phyloP scores from a whole-genome alignment of 1,139 yeast species.

The Kodamaea arcana region DNA sequence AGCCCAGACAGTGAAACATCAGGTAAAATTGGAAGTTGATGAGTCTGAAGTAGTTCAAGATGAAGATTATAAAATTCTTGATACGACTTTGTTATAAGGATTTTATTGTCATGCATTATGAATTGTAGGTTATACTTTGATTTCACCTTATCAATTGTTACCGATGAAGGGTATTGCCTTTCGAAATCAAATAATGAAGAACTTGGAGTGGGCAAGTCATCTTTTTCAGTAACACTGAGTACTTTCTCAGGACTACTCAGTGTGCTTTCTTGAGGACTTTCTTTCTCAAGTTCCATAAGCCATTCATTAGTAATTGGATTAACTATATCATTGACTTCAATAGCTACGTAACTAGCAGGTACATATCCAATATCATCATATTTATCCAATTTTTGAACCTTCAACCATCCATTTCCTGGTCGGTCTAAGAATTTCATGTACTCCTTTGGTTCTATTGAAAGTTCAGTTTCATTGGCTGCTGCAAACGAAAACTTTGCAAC shows the following conservation, averaged over 20 bases:
- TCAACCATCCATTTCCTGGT: slow-evolving; percentile 24
- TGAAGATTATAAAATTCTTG: slow-evolving; percentile 21
- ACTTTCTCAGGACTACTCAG: neutral
- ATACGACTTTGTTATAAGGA: slow-evolving; percentile 17
- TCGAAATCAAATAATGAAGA: slow-evolving; percentile 8
- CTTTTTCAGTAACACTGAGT: neutral
- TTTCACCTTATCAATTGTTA: slow-evolving; percentile 1
- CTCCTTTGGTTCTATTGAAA: slow-evolving; percentile 16
- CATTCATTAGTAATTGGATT: slow-evolving; percentile 24
- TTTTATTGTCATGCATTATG: slow-evolving; percentile 9
- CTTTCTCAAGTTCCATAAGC: slow-evolving; percentile 15
- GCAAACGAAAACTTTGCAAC: slow-evolving; percentile 15
- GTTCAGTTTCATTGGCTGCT: slow-evolving; percentile 16
- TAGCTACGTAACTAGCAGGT: slow-evolving; percentile 23
- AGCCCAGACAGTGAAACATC: slow-evolving; percentile 1
- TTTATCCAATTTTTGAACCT: slow-evolving; percentile 20
- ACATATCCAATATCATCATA: slow-evolving; percentile 16
- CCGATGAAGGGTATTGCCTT: slow-evolving; percentile 3
- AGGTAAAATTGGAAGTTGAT: slow-evolving; percentile 10
- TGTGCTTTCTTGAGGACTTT: neutral
- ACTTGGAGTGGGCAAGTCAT: neutral
- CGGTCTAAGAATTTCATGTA: slow-evolving; percentile 19
- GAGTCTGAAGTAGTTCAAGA: slow-evolving; percentile 6
- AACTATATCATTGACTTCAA: slow-evolving; percentile 19
- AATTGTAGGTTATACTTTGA: slow-evolving; percentile 14